Base-by-base conservation (phyloP, 352 stramenopile species). In the Pythium vanterpoolii region DNA sequence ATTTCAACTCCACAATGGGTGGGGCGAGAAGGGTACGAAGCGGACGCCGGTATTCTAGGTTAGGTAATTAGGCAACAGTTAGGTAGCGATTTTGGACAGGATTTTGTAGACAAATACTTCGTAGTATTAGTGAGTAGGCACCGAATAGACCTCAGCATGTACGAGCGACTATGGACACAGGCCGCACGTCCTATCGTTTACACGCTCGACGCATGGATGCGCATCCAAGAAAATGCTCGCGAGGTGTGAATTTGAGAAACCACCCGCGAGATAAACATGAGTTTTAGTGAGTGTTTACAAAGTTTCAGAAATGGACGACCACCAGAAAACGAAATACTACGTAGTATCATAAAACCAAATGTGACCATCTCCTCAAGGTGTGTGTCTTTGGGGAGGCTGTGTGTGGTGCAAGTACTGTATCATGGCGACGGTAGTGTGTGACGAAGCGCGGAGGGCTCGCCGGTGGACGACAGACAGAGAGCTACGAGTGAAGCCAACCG, bases 261-360 rank as follows among this genome's bases (percentile, higher is more conserved):
- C 33, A 39, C 33, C 10, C 33, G 19, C 3, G 24, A 51, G 27
- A 51, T 51, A 51, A 51, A 39, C 44, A 51, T 0, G 44, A 36
- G 34, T 51, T 51, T 38, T 42, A 21, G 30, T 40, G 10, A 23
- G 44, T 36, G 21, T 40, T 10, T 43, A 4, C 9, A 23, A 23
- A 43, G 21, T 52, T 30, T 47, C 28, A 21, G 26, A 51, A 60
- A 56, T 42, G 43, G 46, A 49, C 58, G 59, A 66, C 59, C 59
- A 66, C 59, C 59, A 66, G 59, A 66, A 66, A 45, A n/a, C 30
- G 55, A 47, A n/a, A 54, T 55, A 55, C 27, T 39, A 14, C n/a
- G n/a, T n/a, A n/a, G n/a, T n/a, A 27, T 43, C 31, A 43, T 51
- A 21, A 33, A 42, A 43, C 52, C 36, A 45, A 33, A n/a, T 28